Percentiles rank a stretch among this genome's conserved stretches.
phyloP scores from a whole-genome alignment of 208 protist species.

The Acanthamoeba culbertsoni region DNA sequence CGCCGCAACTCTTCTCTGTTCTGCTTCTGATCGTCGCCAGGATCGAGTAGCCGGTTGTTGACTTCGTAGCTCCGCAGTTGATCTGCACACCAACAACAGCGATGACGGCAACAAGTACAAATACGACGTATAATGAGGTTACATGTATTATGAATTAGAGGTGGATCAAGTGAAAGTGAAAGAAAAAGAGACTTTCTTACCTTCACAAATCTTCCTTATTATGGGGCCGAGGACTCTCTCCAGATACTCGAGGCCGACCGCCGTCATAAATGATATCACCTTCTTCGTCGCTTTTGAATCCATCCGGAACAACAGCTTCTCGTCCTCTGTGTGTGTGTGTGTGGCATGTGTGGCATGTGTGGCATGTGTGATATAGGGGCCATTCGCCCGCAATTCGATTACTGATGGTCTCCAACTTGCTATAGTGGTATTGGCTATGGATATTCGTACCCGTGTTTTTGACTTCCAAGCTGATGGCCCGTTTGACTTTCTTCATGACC shows the following conservation, averaged over 20 bases:
- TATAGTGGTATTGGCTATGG: too few species aligned
- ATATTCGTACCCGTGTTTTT: constrained; percentile 36
- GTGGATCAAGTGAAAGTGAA: too few species aligned
- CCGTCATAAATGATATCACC: constrained; percentile 21
- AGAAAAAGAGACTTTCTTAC: background rate
- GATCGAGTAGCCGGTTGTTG: background rate
- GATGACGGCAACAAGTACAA: too few species aligned
- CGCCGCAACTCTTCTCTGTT: background rate
- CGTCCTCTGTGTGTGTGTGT: background rate
- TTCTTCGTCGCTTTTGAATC: constrained; percentile 42
- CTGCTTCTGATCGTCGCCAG: background rate
- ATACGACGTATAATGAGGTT: too few species aligned
- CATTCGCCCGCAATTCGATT: too few species aligned
- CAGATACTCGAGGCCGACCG: background rate
- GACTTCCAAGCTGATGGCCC: background rate
- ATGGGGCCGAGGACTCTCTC: background rate
- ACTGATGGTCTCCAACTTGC: background rate
- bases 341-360: too few species aligned
- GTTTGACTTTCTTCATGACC: constrained; percentile 32
- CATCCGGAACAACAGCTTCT: constrained; percentile 38
- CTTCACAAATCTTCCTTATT: constrained; percentile 8
- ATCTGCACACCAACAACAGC: background rate
- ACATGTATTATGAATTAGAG: too few species aligned
- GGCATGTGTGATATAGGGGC: too few species aligned
- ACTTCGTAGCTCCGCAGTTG: constrained; percentile 30